Conservation (phyloP, 768 basidiomycete species). For the Fistulinella prunicolor region DNA sequence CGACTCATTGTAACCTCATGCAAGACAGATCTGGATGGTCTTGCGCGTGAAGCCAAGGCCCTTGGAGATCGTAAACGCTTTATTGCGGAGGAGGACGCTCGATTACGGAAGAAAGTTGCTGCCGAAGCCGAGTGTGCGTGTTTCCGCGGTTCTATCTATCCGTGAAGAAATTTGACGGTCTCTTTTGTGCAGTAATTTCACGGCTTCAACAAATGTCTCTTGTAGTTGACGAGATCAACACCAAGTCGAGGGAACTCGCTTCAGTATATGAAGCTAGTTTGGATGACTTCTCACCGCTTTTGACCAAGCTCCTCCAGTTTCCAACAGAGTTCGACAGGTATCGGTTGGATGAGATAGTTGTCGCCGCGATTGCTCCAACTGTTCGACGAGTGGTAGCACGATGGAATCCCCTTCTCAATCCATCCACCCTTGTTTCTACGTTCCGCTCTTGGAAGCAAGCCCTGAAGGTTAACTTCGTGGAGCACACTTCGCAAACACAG, state of each 20-base stretch:
- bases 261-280: slow-evolving; percentile 69
- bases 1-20: slow-evolving; percentile 81
- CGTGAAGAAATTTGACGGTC: slow-evolving; percentile 5
- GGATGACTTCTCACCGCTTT: slow-evolving; percentile 66
- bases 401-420: slow-evolving; percentile 87
- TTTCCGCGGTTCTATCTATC: neutral
- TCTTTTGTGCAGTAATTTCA: slow-evolving; percentile 56
- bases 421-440: slow-evolving; percentile 56
- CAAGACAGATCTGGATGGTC: slow-evolving; percentile 80
- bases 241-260: slow-evolving; percentile 60
- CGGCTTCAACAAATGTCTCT: slow-evolving; percentile 76
- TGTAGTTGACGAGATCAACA: slow-evolving; percentile 67
- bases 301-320: slow-evolving; percentile 74
- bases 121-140: slow-evolving; percentile 75
- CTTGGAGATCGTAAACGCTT: slow-evolving; percentile 78
- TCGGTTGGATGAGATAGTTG: slow-evolving; percentile 85
- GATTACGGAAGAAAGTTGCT: slow-evolving; percentile 64
- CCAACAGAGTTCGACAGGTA: slow-evolving; percentile 73
- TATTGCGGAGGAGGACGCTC: slow-evolving; percentile 64
- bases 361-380: slow-evolving; percentile 85
- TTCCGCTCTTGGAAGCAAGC: slow-evolving; percentile 71
- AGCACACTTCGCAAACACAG: slow-evolving; percentile 43
- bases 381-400: slow-evolving; percentile 66
- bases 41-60: slow-evolving; percentile 86
- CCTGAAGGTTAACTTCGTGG: slow-evolving; percentile 53